phyloP scores from a whole-genome alignment of 352 stramenopile genomes.

The Globisporangium spinosum region DNA sequence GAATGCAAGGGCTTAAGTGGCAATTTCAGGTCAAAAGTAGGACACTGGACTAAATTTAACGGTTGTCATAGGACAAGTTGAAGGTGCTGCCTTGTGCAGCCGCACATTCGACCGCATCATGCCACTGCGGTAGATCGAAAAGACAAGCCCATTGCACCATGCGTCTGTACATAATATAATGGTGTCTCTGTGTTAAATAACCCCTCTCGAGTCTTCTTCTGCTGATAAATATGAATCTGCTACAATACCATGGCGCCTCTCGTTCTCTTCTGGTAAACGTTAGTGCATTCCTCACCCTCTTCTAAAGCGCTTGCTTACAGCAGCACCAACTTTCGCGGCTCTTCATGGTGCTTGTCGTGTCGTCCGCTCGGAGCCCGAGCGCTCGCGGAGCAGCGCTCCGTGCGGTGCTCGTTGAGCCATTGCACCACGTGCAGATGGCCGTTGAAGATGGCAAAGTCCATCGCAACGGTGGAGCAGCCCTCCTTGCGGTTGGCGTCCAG shows the following conservation, averaged over 20 bases:
- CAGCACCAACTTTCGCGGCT: not conserved
- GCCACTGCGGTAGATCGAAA: too few relatives aligned
- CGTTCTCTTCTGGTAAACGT: not conserved
- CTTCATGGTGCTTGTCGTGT: not conserved
- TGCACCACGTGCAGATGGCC: constrained; percentile 25
- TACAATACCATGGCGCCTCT: not conserved
- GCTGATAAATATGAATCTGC: constrained; percentile 8
- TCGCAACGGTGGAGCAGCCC: constrained; percentile 33
- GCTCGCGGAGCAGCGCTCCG: constrained; percentile 2
- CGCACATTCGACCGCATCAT: too few relatives aligned
- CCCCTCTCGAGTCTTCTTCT: not conserved
- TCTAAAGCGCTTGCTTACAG: not conserved
- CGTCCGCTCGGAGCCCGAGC: not conserved
- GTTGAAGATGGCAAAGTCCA: constrained; percentile 20
- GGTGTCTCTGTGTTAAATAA: constrained; percentile 2
- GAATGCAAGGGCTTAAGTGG: too few relatives aligned
- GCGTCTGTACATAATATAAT: too few relatives aligned
- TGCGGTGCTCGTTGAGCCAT: constrained; percentile 21
- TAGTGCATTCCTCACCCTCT: not conserved
- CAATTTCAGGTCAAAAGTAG: too few relatives aligned
- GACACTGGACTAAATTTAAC: too few relatives aligned
- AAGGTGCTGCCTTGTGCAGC: too few relatives aligned
- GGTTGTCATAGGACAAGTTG: too few relatives aligned
- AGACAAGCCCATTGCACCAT: too few relatives aligned
- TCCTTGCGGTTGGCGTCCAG: constrained; percentile 51